These are phyloP conservation scores for Pseudocercospora eumusae DNA, from an alignment of 2,329 filamentous ascomycete species.

Conservation along the genomic window DNA sequence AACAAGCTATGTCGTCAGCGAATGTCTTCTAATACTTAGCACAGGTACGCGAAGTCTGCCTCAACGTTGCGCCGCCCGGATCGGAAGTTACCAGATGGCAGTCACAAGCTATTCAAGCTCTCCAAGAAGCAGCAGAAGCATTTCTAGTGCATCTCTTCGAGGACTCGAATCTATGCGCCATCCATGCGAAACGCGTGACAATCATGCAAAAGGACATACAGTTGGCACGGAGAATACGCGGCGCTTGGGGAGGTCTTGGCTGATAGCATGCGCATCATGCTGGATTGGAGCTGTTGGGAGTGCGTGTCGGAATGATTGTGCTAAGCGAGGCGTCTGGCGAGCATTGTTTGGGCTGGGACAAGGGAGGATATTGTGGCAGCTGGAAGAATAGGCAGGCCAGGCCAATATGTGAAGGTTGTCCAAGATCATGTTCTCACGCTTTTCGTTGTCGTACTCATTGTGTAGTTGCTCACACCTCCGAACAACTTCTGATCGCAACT, in stretches of 20 bases:
- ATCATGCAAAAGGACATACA: conserved; percentile 98
- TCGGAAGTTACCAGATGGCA: conserved; percentile 83
- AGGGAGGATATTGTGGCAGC: conserved; percentile 7
- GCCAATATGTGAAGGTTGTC: not conserved
- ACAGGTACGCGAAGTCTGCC: conserved; percentile 83
- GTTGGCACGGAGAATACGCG: conserved; percentile 90
- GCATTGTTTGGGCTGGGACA: conserved; percentile 18
- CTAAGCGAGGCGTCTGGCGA: conserved; percentile 33
- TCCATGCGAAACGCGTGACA: conserved; percentile 98
- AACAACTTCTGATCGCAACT: not conserved
- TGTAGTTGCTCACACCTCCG: not conserved
- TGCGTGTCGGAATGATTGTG: conserved; percentile 17
- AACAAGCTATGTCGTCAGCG: too few species aligned
- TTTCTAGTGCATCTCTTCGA: conserved; percentile 98
- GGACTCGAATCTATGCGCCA: conserved; percentile 97
- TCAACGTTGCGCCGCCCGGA: conserved; percentile 79
- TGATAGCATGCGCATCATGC: conserved; percentile 6
- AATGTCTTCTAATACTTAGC: too few species aligned
- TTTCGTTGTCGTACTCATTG: conserved; percentile 4
- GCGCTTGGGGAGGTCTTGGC: conserved; percentile 55
- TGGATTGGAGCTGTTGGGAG: conserved; percentile 3
- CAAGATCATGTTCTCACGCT: not conserved
- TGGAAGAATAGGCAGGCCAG: not conserved
- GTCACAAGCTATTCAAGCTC: conserved; percentile 92
- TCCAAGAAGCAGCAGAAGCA: conserved; percentile 98